Evolutionary conservation across 2,329 filamentous ascomycete genomes (phyloP).

Genomic region (Botrytis galanthina): DNA sequence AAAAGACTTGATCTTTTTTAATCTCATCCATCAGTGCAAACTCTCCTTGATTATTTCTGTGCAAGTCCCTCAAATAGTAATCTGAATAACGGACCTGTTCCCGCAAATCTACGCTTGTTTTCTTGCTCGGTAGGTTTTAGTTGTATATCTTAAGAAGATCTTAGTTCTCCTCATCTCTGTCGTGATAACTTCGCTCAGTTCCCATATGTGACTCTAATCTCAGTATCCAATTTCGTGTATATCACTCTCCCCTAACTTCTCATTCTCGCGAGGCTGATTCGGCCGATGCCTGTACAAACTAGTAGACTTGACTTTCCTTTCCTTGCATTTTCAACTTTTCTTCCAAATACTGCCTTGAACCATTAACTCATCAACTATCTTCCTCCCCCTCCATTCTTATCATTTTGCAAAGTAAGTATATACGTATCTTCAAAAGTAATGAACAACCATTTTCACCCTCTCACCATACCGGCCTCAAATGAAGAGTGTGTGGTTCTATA

Average conservation of each 20-base stretch:
- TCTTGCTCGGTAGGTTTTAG: neutral
- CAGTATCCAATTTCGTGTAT: neutral
- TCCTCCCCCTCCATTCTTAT: fast-evolving
- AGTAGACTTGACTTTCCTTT: neutral
- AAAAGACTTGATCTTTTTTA: neutral
- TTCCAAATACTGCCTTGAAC: neutral
- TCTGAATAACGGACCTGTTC: neutral
- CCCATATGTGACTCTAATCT: neutral
- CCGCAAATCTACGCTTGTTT: neutral
- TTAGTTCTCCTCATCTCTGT: neutral
- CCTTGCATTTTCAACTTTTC: neutral
- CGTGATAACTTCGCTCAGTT: neutral
- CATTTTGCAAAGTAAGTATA: too few relatives aligned
- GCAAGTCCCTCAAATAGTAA: neutral
- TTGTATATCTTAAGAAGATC: neutral
- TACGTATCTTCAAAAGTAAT: too few relatives aligned
- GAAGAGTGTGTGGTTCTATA: too few relatives aligned
- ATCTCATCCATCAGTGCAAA: neutral
- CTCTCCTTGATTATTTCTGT: neutral
- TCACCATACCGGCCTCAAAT: too few relatives aligned
- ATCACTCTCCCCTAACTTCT: neutral
- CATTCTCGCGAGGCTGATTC: neutral
- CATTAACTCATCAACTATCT: neutral
- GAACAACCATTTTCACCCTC: too few relatives aligned
- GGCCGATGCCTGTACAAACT: neutral